A percentile compares a stretch with the other conserved stretches of the same genome.
Evolutionary conservation across 192 early-diverging fungal genomes (phyloP).

Genomic region (Backusella luteola): DNA sequence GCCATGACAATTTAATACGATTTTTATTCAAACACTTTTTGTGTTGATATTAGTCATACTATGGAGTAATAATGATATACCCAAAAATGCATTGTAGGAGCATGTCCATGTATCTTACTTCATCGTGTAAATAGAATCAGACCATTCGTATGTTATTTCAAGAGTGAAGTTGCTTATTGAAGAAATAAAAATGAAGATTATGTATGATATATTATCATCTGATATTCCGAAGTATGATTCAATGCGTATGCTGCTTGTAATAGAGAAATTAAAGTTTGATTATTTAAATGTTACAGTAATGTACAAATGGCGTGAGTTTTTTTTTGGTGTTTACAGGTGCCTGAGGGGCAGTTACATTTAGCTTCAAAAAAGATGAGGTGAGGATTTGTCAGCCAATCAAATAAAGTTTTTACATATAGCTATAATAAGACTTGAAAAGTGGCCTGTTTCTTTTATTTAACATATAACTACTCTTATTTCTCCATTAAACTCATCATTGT

Average conservation of each 20-base stretch:
- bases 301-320: conserved; percentile 11
- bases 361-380: conserved; percentile 12
- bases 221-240: not conserved
- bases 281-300: not conserved
- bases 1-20: not conserved
- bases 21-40: not conserved
- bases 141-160: not conserved
- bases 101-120: not conserved
- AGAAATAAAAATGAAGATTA: not conserved
- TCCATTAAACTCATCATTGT: not conserved
- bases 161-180: not conserved
- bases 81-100: not conserved
- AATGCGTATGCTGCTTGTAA: not conserved
- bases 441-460: conserved; percentile 9
- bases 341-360: not conserved
- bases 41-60: not conserved
- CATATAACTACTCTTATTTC: conserved; percentile 1
- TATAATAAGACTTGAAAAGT: not conserved
- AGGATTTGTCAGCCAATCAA: conserved; percentile 4
- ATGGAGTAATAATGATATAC: not conserved
- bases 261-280: not conserved
- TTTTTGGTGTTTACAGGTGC: not conserved
- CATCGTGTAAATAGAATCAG: not conserved
- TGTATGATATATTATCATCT: not conserved
- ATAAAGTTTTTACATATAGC: not conserved